phyloP scores from a whole-genome alignment of 306 rosid species.

The Astragalus membranaceus region DNA sequence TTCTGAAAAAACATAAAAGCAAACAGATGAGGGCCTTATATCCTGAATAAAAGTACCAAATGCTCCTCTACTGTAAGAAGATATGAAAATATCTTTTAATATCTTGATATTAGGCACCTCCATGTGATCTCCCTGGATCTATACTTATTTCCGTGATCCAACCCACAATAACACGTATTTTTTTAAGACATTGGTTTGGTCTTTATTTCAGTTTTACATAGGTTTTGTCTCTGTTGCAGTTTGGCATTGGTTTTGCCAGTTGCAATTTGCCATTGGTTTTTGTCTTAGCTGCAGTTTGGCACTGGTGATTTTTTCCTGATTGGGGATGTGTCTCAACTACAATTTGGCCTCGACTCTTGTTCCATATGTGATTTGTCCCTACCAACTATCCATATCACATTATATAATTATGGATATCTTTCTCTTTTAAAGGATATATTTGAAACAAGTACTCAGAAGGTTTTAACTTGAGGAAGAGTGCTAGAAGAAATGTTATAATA shows the following conservation, averaged over 20 bases:
- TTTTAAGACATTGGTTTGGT: no score
- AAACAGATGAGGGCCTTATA: constrained; percentile 8
- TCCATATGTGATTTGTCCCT: no score
- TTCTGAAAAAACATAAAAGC: neutral
- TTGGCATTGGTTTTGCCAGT: neutral
- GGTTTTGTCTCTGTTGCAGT: neutral
- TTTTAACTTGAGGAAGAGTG: neutral
- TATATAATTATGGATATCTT: neutral
- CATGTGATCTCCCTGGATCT: neutral
- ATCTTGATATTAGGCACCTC: neutral
- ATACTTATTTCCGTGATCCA: neutral
- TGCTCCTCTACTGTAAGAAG: neutral
- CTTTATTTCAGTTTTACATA: neutral
- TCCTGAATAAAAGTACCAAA: neutral
- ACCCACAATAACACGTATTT: neutral
- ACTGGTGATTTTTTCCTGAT: neutral
- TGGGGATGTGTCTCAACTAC: no score
- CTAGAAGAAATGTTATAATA: neutral
- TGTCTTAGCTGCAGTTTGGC: neutral
- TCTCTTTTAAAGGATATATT: neutral
- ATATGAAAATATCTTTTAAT: neutral
- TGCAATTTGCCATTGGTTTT: neutral
- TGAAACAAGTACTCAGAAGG: neutral
- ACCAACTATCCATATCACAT: no score
- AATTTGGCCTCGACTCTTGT: no score